Base-by-base conservation (phyloP, 345 rosid genomes). In the Moricandia moricandioides region DNA sequence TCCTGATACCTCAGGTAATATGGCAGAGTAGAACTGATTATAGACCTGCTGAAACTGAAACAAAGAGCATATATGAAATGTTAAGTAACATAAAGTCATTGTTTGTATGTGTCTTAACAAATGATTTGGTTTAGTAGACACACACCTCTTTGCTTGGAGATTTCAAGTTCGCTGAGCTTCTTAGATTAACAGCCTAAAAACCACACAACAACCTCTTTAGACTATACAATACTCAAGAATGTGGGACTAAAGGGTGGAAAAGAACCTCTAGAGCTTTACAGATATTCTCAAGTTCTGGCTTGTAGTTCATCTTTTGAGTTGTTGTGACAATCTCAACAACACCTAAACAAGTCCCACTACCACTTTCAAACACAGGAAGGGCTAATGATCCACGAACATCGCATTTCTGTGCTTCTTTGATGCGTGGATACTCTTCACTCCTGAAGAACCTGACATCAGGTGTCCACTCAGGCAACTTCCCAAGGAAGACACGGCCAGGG, bases 181-280 rank as follows among this genome's bases (percentile, higher is more conserved):
- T 84, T 35, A 91, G 85, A 83, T 91, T 84, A 75, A 94, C 95
- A 79, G 95, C 91, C 97, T 91, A 91, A 84, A 79, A 61, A 61
- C 57, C 16, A 40, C 14, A 14, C 49, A 78, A 10, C 6, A 65
- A 47, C 52, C 45, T 39, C 56, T 65, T 77, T 70, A 87, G 78
- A 49, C 21, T 12, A 24, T 56, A 66, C 40, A 71, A 56, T 33
- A 62, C 49, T 3, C 49, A 43, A 43, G n/a, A 39, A 39, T 39
- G 14, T 63, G 24, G 14, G 58, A 17, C 49, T 21, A 35, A 59
- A 57, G 49, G 70, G 62, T 47, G 62, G 73, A 12, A 43, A 13
- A 72, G 52, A 52, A 93, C 98, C 97, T 89, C 91, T 2, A 94
- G 98, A 78, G 97, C 98, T 85, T 85, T 85, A 84, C 98, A 85